Evolutionary conservation across 345 rosid species (phyloP), one percentile per base, ranked within the genome.

Genomic region (Ricinus communis): DNA sequence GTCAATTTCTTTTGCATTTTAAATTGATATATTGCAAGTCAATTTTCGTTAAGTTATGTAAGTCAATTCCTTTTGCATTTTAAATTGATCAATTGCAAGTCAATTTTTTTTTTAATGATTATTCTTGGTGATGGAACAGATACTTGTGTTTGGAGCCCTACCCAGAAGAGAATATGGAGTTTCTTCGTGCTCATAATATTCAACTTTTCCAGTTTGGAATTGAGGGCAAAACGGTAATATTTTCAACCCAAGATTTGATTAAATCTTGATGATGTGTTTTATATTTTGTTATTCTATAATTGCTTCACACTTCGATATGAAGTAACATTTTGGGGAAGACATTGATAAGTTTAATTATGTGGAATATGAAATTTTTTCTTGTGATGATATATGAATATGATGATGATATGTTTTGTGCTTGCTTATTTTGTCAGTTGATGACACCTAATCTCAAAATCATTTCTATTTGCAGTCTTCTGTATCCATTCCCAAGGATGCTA

Each of bases 101-200:
- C n/a, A n/a, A n/a, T n/a, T n/a, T n/a, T 47, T 59, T 47, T 49
- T 13, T 21, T 51, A 19, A 7, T 13, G 4, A 3, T 43, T 43
- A 9, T 43, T 4, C 8, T 43, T 33, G 38, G 2, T 2, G 38
- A 6, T 24, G 67, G 71, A 27, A 70, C 93, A 93, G 93, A 77
- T 93, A 85, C 72, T 76, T 90, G 83, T 93, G 98, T 73, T 85
- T 87, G 53, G 97, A 90, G 75, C 90, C 95, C 0, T 93, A 90
- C 73, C 97, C 97, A 0, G 86, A 85, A 65, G 97, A 87, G 40
- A 93, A 82, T 59, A 62, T 84, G 75, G 72, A 85, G 75, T 87
- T 82, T 78, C 87, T 93, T 61, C 62, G 56, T 8, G 77, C 82
- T 62, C 82, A 79, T 54, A 82, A 86, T 72, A 86, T 93, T 58